A percentile compares a stretch with the other conserved stretches of the same genome.
These are phyloP conservation scores for Hypoxylon sp. DNA, from an alignment of 2,329 filamentous ascomycete species.

Conservation along the genomic window DNA sequence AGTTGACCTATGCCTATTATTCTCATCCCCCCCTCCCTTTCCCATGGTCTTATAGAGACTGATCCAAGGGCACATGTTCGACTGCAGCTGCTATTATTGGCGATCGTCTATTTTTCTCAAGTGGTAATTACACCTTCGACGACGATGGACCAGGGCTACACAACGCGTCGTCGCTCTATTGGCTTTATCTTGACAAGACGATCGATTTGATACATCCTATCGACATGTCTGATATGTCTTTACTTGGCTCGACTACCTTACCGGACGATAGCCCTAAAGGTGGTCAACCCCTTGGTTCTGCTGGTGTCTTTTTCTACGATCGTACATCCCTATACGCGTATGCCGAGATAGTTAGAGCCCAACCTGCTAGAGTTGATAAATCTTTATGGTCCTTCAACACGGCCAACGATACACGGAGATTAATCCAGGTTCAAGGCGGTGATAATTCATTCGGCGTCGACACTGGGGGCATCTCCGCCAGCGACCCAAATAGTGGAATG, in stretches of 20 bases:
- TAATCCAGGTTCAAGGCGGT: slow-evolving; percentile 24
- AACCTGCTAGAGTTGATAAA: slow-evolving; percentile 28
- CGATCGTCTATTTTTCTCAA: slow-evolving; percentile 43
- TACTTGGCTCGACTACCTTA: slow-evolving; percentile 30
- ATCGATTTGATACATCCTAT: slow-evolving; percentile 38
- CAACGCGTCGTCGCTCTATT: slow-evolving; percentile 35
- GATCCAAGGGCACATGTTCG: slow-evolving; percentile 6
- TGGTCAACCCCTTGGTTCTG: slow-evolving; percentile 13
- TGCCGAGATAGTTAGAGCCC: slow-evolving; percentile 24
- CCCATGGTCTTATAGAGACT: background rate
- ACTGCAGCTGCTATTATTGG: slow-evolving; percentile 41
- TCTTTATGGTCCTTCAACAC: slow-evolving; percentile 43
- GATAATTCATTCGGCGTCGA: slow-evolving; percentile 26
- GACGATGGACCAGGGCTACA: slow-evolving; percentile 29
- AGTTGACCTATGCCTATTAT: slow-evolving; percentile 9
- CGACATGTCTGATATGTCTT: slow-evolving; percentile 21
- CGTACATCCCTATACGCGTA: slow-evolving; percentile 41
- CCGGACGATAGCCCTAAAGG: slow-evolving; percentile 29
- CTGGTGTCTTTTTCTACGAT: slow-evolving; percentile 41
- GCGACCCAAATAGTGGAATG: slow-evolving; percentile 36
- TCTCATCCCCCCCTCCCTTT: background rate
- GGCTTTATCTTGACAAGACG: slow-evolving; percentile 37
- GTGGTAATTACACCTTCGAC: slow-evolving; percentile 44
- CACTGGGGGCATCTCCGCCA: slow-evolving; percentile 25
- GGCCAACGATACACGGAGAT: slow-evolving; percentile 26